A percentile compares a stretch with the other conserved stretches of the same genome.
These are phyloP conservation scores for Metschnikowia vanudenii DNA, from an alignment of 805 yeast genomes.

Conservation along the genomic window DNA sequence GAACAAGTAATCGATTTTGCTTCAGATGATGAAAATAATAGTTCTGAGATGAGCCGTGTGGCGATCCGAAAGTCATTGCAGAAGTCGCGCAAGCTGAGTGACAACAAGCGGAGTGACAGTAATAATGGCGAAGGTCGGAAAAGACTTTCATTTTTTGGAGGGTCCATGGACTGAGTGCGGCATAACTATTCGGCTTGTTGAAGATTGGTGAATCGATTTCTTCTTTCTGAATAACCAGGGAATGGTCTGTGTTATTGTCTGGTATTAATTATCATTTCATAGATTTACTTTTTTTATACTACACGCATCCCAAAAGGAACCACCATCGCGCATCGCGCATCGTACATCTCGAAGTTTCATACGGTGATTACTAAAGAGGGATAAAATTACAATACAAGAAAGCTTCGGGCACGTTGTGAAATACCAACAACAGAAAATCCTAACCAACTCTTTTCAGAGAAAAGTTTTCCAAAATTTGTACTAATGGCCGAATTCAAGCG, in stretches of 20 bases:
- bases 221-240: no score
- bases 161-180: slow-evolving; percentile 1
- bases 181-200: background rate
- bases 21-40: slow-evolving; percentile 43
- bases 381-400: background rate
- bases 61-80: slow-evolving; percentile 40
- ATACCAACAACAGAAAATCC: no score
- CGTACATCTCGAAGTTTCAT: slow-evolving; percentile 2
- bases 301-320: background rate
- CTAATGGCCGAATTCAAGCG: slow-evolving; percentile 5
- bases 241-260: background rate
- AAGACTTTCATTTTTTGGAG: slow-evolving; percentile 27
- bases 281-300: background rate
- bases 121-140: slow-evolving; percentile 22
- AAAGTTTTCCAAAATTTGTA: background rate
- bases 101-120: slow-evolving; percentile 31
- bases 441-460: background rate
- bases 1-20: slow-evolving; percentile 48
- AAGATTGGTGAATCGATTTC: no score
- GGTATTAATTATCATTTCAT: slow-evolving; percentile 1
- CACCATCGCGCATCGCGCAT: slow-evolving; percentile 5
- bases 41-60: slow-evolving; percentile 38
- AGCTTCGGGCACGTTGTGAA: background rate
- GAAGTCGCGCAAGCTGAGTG: slow-evolving; percentile 30
- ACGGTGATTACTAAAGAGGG: background rate